A percentile compares a stretch with the other conserved stretches of the same genome.
Evolutionary conservation across 768 basidiomycete genomes (phyloP).

Genomic region (Boletellus emodensis): DNA sequence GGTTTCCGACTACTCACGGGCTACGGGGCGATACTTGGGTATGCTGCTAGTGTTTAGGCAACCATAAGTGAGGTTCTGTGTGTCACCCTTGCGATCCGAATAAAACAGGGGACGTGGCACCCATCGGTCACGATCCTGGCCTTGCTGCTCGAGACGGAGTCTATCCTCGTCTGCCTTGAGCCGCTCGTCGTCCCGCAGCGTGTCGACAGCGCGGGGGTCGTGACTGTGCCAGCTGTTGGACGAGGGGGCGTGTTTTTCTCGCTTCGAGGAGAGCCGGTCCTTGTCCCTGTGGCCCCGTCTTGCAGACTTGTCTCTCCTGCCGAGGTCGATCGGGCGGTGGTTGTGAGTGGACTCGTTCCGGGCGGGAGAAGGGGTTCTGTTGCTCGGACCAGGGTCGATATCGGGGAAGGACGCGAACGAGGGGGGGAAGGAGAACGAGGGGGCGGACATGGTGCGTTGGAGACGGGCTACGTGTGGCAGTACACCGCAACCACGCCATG

Average conservation of each 20-base stretch:
- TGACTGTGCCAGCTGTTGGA: conserved; percentile 23
- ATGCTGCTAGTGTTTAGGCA: conserved; percentile 56
- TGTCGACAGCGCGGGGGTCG: conserved; percentile 10
- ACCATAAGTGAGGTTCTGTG: conserved; percentile 65
- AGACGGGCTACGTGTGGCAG: conserved; percentile 3
- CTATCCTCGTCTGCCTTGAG: conserved; percentile 35
- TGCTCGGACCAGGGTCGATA: conserved; percentile 43
- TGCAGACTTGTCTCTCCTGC: conserved; percentile 18
- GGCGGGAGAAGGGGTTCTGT: conserved; percentile 15
- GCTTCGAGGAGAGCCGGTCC: conserved; percentile 27
- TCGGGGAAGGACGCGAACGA: conserved; percentile 72
- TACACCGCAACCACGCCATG: conserved; percentile 46
- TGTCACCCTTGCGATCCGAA: conserved; percentile 65
- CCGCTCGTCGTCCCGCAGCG: conserved; percentile 28
- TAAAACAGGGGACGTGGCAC: conserved; percentile 43
- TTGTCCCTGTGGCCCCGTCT: conserved; percentile 26
- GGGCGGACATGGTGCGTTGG: conserved; percentile 39
- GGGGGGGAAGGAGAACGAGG: conserved; percentile 61
- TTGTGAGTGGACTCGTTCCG: conserved; percentile 15
- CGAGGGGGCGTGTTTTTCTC: conserved; percentile 28
- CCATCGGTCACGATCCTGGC: conserved; percentile 21
- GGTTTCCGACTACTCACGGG: conserved; percentile 41
- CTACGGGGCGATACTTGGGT: conserved; percentile 59
- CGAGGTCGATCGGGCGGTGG: conserved; percentile 9
- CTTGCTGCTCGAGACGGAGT: conserved; percentile 18